Percentiles rank a stretch among this genome's conserved stretches.
These are phyloP conservation scores for Ajuga chamaepitys DNA, from an alignment of 257 asterid species.

Conservation along the genomic window DNA sequence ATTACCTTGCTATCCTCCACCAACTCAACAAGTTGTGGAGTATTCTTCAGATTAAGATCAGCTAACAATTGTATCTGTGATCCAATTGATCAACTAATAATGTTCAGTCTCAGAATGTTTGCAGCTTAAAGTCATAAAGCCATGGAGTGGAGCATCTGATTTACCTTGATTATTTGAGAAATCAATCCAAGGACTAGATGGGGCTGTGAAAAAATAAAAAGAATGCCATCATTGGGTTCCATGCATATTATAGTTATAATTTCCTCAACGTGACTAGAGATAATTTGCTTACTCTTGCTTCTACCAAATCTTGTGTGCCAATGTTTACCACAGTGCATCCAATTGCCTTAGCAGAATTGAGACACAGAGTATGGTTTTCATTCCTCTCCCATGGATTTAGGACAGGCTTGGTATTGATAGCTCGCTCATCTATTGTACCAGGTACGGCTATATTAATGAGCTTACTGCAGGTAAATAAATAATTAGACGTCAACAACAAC, in stretches of 20 bases:
- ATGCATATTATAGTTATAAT: not conserved
- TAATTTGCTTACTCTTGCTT: constrained; percentile 62
- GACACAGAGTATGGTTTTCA: too few species aligned
- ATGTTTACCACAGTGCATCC: constrained; percentile 98
- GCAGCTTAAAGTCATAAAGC: not conserved
- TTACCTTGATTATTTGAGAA: constrained; percentile 91
- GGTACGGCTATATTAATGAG: constrained; percentile 95
- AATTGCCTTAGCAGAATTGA: constrained; percentile 95
- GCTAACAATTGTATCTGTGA: constrained; percentile 83
- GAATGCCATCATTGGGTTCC: not conserved
- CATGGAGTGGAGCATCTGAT: not conserved
- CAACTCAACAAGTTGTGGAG: constrained; percentile 88
- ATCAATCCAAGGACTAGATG: constrained; percentile 89
- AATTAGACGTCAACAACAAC: not conserved
- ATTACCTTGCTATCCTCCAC: constrained; percentile 84
- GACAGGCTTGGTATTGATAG: constrained; percentile 71
- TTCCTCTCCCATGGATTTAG: constrained; percentile 94
- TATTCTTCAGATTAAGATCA: constrained; percentile 83
- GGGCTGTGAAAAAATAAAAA: constrained; percentile 46
- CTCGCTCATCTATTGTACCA: constrained; percentile 94
- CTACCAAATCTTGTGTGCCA: constrained; percentile 90
- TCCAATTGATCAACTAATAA: constrained; percentile 9
- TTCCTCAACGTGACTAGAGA: not conserved
- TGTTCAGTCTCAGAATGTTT: not conserved
- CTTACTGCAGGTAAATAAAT: constrained; percentile 62